Evolutionary conservation across 2,329 filamentous ascomycete genomes (phyloP), one percentile per base, ranked within the genome.

Genomic region (Ophiocordyceps camponoti-leonardi): DNA sequence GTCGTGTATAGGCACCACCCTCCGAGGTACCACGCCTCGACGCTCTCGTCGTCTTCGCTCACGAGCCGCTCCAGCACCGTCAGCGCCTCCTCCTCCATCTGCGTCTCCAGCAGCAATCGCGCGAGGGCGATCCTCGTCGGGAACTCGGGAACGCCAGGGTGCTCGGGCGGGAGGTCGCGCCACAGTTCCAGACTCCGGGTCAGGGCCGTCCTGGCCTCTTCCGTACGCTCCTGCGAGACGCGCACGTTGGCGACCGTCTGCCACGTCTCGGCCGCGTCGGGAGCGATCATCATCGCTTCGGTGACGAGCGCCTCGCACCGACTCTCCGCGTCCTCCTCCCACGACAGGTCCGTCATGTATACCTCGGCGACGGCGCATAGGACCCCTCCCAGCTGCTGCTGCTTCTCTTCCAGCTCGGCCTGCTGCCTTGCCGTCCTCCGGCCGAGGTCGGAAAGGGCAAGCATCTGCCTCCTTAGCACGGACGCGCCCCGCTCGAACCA

Each of bases 331-430:
- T 95, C 87, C 45, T 80, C 78, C 64, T 95, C 88, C 86, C 76
- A 92, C 56, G 84, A 92, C 54, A 96, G 67, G 67, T 98, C 92
- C 12, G 92, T 98, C 92, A 98, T 98, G 69, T 95, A 98, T 44
- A 98, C 86, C 67, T 98, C 92, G 7, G 86, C 81, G 49, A 96
- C 86, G 26, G 85, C 86, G 63, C 93, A 98, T 33, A 98, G 73
- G n/a, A 88, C 86, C 54, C 86, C 86, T 2, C 87, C 86, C 33
- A 96, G 71, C 63, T 92, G 92, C 52, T 72, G 71, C 60, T 82
- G 82, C 68, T 86, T 85, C 62, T 75, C 84, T 26, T 80, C 73
- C 39, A 79, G 55, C 22, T 66, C 51, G 19, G 55, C 56, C 56
- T 68, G 61, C 54, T 67, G 57, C 52, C 66, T 61, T 30, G 56